A percentile compares a stretch with the other conserved stretches of the same genome.
phyloP scores from a whole-genome alignment of 2,329 filamentous ascomycete species.

The Fusarium solani-melongenae region DNA sequence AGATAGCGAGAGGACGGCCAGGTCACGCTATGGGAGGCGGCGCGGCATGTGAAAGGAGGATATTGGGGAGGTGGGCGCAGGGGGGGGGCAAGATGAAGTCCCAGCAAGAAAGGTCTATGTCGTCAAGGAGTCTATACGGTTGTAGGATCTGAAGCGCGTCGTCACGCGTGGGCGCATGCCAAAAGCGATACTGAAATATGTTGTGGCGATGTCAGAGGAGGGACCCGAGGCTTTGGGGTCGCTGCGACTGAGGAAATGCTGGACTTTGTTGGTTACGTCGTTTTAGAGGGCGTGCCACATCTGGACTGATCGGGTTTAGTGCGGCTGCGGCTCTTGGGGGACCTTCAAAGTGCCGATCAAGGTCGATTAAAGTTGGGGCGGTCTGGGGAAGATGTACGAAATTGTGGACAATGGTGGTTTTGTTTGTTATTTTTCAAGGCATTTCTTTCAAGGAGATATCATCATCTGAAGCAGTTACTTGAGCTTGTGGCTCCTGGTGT shows the following conservation, averaged over 20 bases:
- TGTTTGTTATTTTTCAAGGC: neutral
- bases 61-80: neutral
- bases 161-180: conserved; percentile 28
- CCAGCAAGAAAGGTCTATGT: neutral
- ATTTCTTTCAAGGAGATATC: neutral
- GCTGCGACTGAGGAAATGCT: neutral
- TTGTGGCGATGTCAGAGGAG: neutral
- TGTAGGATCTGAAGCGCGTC: neutral
- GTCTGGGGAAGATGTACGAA: neutral
- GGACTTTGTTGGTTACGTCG: conserved; percentile 30
- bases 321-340: conserved; percentile 17
- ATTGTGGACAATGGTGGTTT: neutral
- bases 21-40: conserved; percentile 19
- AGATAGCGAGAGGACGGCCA: neutral
- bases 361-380: neutral
- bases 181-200: neutral
- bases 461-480: neutral
- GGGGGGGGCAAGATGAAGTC: neutral
- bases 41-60: conserved; percentile 12
- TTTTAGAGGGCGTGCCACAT: conserved; percentile 13
- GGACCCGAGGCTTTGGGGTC: conserved; percentile 2
- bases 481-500: neutral
- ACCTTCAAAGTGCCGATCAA: neutral
- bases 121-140: neutral
- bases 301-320: conserved; percentile 25